Conservation (phyloP, 129 eudicot species). For the Tagetes patula region DNA sequence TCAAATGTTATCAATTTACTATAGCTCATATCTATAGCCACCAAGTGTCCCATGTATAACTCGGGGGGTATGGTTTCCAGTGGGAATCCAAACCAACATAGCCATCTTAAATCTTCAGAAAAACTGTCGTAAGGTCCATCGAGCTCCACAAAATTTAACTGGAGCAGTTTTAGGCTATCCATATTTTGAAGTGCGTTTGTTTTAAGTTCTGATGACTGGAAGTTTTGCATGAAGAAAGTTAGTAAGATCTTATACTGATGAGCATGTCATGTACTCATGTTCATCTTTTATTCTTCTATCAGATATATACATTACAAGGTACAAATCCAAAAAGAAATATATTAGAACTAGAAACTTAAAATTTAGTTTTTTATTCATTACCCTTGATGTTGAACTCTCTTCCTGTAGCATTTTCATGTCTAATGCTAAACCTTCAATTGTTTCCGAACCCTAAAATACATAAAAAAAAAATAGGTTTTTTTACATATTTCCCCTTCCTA, state of each 20-base stretch:
- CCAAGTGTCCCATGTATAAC: slow-evolving; percentile 28
- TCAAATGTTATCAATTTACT: slow-evolving; percentile 28
- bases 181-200: slow-evolving; percentile 30
- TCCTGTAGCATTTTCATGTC: slow-evolving; percentile 12
- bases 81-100: slow-evolving; percentile 32
- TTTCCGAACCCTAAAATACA: slow-evolving; percentile 13
- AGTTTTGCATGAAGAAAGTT: background rate
- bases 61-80: slow-evolving; percentile 2
- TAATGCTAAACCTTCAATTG: slow-evolving; percentile 25
- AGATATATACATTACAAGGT: too few relatives aligned
- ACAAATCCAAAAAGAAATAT: too few relatives aligned
- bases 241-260: too few relatives aligned
- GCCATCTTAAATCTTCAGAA: slow-evolving; percentile 36
- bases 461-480: too few relatives aligned
- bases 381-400: background rate
- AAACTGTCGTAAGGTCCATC: slow-evolving; percentile 22
- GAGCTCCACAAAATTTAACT: slow-evolving; percentile 26
- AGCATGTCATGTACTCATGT: too few relatives aligned
- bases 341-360: too few relatives aligned
- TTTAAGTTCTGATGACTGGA: background rate
- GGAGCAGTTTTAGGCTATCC: slow-evolving; percentile 32
- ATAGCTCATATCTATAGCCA: slow-evolving; percentile 28
- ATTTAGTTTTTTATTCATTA: background rate
- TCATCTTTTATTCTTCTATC: too few relatives aligned
- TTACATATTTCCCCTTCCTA: too few relatives aligned